Evolutionary conservation across 129 eudicot genomes (phyloP).

Genomic region (Pittosporum tobira): DNA sequence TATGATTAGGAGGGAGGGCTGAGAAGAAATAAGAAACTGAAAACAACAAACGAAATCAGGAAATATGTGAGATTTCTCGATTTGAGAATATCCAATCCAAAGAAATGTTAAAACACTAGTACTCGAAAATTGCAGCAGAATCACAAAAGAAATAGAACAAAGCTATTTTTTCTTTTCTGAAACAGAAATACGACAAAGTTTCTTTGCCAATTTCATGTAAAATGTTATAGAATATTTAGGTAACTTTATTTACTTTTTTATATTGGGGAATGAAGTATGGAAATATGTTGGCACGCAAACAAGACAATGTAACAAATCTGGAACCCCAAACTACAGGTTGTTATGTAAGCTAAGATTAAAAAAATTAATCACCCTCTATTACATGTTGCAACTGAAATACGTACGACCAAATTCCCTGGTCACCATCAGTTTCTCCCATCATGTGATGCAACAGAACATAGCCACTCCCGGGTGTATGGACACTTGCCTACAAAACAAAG

Average conservation of each 20-base stretch:
- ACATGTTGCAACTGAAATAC: slow-evolving; percentile 33
- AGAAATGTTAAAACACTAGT: not conserved
- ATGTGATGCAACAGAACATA: slow-evolving; percentile 95
- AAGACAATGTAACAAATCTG: not conserved
- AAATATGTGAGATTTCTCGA: not conserved
- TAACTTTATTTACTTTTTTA: too few species aligned
- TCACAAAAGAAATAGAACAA: not conserved
- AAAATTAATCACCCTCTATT: slow-evolving; percentile 10
- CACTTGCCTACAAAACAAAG: slow-evolving; percentile 55
- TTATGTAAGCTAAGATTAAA: not conserved
- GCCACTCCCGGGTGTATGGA: slow-evolving; percentile 91
- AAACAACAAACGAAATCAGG: too few species aligned
- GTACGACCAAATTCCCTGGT: slow-evolving; percentile 98
- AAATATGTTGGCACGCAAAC: not conserved
- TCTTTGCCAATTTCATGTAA: not conserved
- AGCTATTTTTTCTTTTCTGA: too few species aligned
- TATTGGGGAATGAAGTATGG: not conserved
- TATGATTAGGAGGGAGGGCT: not conserved
- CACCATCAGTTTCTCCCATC: slow-evolving; percentile 99
- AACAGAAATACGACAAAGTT: not conserved
- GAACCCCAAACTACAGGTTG: not conserved
- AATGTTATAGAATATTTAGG: not conserved
- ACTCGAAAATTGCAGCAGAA: not conserved
- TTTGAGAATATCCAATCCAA: not conserved
- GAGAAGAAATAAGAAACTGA: not conserved